Base-by-base conservation (phyloP, 148 eudicot species). In the Spergularia bocconei region DNA sequence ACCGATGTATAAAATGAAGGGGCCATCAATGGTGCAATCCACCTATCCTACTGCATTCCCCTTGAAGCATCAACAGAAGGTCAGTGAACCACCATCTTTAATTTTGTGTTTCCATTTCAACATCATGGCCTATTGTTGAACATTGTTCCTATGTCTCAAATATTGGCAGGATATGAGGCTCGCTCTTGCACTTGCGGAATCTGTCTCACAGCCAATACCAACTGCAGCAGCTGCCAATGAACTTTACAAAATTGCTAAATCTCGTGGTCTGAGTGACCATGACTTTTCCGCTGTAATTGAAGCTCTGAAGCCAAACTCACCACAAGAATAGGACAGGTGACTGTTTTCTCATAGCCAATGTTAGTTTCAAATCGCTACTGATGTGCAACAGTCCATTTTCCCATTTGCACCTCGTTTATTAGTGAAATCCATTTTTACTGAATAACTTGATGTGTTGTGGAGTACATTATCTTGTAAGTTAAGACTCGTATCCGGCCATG, bases 51-150 rank as follows among this genome's bases (percentile, higher is more conserved):
- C 97, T 29, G 97, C 98, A 29, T 92, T 95, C 56, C 98, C 98
- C 48, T 81, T 95, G 21, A 95, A 95, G 81, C 98, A 95, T 84
- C 98, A 95, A 75, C 97, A 94, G 60, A 95, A 95, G 97, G 96
- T 95, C 79, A 59, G 83, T 63, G 62, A 51, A 60, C 68, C 58
- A 47, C 16, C 13, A 52, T 38, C 10, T 47, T 53, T 20, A 16
- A n/a, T 55, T 8, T 11, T 13, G 11, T 13, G 23, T 4, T 17
- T 13, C 14, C 15, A 29, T 21, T 44, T 55, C 1, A 14, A 17
- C 54, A 25, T 17, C 1, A 5, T 16, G 41, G 4, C 53, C 39
- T 25, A 14, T 53, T 21, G 48, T 60, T 20, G 38, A 62, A 23
- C 19, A 25, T 44, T 15, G 47, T 17, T 21, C 56, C 59, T 36